A percentile compares a stretch with the other conserved stretches of the same genome.
Conservation (phyloP, 208 protist species). For the Histomonas meleagridis region DNA sequence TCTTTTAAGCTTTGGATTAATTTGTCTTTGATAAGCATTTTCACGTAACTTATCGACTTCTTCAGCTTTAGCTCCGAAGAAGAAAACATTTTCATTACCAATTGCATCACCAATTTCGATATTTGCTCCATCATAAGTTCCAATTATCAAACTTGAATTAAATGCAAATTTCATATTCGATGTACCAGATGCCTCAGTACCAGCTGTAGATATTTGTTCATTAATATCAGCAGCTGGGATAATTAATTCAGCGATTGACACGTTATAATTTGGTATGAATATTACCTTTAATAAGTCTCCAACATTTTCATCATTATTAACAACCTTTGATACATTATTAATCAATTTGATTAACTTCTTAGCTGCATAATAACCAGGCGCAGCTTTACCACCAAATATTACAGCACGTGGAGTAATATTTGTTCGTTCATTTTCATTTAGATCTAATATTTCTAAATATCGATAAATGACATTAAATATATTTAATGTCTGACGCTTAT, state of each 20-base stretch:
- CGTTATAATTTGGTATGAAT: constrained; percentile 70
- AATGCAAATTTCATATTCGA: constrained; percentile 71
- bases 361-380: constrained; percentile 62
- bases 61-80: constrained; percentile 56
- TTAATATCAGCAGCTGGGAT: constrained; percentile 66
- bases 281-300: constrained; percentile 60
- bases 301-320: constrained; percentile 61
- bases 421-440: constrained; percentile 42
- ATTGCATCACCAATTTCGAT: constrained; percentile 66
- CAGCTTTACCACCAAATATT: constrained; percentile 69
- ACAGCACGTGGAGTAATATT: neutral
- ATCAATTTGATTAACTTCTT: constrained; percentile 71
- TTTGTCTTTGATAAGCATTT: neutral
- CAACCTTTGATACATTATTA: constrained; percentile 59
- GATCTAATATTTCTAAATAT: constrained; percentile 56
- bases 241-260: constrained; percentile 65
- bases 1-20: neutral
- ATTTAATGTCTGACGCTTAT: constrained; percentile 72
- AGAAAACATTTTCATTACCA: constrained; percentile 62
- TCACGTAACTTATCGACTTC: constrained; percentile 46
- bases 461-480: constrained; percentile 57
- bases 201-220: constrained; percentile 68
- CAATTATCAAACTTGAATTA: constrained; percentile 67
- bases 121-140: constrained; percentile 69
- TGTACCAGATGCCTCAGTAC: constrained; percentile 66